Evolutionary conservation across 768 basidiomycete species (phyloP).

Genomic region (Mrakia gelida): DNA sequence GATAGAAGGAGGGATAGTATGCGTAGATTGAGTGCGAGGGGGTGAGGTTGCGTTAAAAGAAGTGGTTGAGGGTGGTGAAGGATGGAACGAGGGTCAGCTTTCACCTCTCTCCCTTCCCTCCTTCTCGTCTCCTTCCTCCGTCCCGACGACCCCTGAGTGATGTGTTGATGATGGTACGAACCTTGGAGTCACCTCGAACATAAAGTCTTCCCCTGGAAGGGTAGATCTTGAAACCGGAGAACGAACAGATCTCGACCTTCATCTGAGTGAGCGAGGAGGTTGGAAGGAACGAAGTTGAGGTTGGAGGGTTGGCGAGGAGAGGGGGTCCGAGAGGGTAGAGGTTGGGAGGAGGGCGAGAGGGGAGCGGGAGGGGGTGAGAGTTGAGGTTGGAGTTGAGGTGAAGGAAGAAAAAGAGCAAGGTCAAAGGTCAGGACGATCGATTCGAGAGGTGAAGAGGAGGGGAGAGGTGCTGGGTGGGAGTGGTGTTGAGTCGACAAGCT

Average conservation of each 20-base stretch:
- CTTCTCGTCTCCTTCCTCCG: constrained; percentile 17
- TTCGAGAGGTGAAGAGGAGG: background rate
- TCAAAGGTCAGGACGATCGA: background rate
- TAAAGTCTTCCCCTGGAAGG: constrained; percentile 94
- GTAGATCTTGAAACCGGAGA: constrained; percentile 97
- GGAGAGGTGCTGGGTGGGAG: too few relatives aligned
- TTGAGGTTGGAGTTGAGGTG: background rate
- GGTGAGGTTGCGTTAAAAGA: background rate
- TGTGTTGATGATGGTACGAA: constrained; percentile 44
- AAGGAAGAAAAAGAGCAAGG: background rate
- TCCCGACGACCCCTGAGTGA: background rate
- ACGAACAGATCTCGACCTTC: constrained; percentile 98
- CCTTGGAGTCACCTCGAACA: constrained; percentile 94
- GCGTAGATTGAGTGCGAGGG: background rate
- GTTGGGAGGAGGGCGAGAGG: background rate
- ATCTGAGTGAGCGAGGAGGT: constrained; percentile 35
- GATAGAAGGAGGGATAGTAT: background rate
- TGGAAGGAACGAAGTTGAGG: background rate
- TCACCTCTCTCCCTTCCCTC: background rate
- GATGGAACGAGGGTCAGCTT: background rate
- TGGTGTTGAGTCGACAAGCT: background rate
- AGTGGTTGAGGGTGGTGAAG: background rate
- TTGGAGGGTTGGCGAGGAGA: background rate
- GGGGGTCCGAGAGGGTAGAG: background rate
- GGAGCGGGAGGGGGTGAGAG: background rate